Percentiles rank a stretch among this genome's conserved stretches.
Conservation (phyloP, 495 filamentous ascomycete genomes). For the Lentithecium fluviatile region DNA sequence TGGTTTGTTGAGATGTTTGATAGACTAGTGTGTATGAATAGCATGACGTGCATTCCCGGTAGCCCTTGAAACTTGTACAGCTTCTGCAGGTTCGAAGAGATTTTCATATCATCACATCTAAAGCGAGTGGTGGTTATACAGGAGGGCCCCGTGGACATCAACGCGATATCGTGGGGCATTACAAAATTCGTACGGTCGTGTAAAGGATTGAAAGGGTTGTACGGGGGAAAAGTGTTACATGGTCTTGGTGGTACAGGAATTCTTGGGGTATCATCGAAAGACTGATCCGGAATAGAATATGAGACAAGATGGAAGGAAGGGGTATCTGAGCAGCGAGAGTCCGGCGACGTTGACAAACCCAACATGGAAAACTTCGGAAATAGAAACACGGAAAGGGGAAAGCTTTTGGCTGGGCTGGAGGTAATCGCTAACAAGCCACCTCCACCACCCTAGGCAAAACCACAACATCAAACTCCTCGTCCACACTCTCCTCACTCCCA, state of each 20-base stretch:
- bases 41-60: neutral
- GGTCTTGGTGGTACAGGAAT: constrained; percentile 13
- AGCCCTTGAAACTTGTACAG: too few relatives aligned
- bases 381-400: neutral
- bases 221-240: constrained; percentile 7
- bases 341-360: too few relatives aligned
- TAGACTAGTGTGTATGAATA: neutral
- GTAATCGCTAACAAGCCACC: neutral
- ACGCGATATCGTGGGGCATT: too few relatives aligned
- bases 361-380: neutral
- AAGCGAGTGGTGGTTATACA: too few relatives aligned
- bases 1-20: neutral
- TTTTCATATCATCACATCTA: too few relatives aligned
- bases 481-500: constrained; percentile 27
- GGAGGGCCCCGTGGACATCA: too few relatives aligned
- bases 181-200: neutral
- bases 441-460: constrained; percentile 4
- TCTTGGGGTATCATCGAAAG: constrained; percentile 15
- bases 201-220: neutral
- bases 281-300: neutral
- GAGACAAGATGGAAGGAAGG: neutral
- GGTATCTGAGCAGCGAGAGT: neutral
- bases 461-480: constrained; percentile 34
- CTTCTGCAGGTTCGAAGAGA: too few relatives aligned
- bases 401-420: too few relatives aligned